A percentile compares a stretch with the other conserved stretches of the same genome.
phyloP scores from a whole-genome alignment of 768 basidiomycete species.

The Phlegmacium glaucopus region DNA sequence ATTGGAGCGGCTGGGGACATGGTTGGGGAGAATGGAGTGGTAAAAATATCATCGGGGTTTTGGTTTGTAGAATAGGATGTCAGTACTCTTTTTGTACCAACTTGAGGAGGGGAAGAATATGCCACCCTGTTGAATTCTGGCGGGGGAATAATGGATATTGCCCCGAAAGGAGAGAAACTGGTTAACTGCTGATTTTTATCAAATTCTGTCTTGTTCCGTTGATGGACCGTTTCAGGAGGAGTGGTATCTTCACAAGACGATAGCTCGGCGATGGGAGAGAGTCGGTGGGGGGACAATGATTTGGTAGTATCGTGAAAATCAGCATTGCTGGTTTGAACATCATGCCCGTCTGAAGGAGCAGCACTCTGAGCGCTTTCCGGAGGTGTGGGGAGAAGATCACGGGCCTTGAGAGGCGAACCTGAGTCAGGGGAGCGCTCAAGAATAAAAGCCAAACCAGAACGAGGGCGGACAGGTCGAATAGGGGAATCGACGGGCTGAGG shows the following conservation, averaged over 20 bases:
- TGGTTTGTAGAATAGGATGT: conserved; percentile 9
- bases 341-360: conserved; percentile 25
- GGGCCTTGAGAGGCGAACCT: conserved; percentile 24
- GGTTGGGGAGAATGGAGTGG: conserved; percentile 16
- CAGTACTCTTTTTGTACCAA: conserved; percentile 14
- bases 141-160: background rate
- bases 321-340: conserved; percentile 15
- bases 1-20: conserved; percentile 5
- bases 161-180: background rate
- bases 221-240: conserved; percentile 7
- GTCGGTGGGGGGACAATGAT: conserved; percentile 19
- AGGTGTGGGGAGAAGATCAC: conserved; percentile 32
- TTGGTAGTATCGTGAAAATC: conserved; percentile 11
- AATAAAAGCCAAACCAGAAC: conserved; percentile 25
- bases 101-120: conserved; percentile 2
- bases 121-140: background rate
- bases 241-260: conserved; percentile 21
- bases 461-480: conserved; percentile 24
- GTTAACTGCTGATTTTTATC: conserved; percentile 1
- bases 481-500: conserved; percentile 13
- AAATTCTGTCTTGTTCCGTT: background rate
- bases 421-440: conserved; percentile 25
- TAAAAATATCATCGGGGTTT: conserved; percentile 16
- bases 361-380: conserved; percentile 29
- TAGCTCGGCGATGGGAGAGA: conserved; percentile 29